phyloP scores from a whole-genome alignment of 805 yeast species.

The Metschnikowia sp. region DNA sequence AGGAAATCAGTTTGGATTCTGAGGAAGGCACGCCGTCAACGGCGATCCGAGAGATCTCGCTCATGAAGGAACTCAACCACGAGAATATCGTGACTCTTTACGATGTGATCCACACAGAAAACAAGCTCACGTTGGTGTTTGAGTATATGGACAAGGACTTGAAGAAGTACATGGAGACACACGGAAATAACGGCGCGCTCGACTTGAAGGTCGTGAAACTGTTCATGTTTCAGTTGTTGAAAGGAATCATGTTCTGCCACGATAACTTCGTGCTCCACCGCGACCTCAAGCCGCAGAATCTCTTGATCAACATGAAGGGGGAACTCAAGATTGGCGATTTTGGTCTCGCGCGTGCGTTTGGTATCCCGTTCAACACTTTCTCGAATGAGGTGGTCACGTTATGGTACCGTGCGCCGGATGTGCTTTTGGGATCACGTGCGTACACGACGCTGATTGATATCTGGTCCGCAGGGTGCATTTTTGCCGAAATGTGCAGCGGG shows the following conservation, averaged over 20 bases:
- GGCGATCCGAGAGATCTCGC: conserved; percentile 92
- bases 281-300: conserved; percentile 91
- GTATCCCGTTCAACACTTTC: conserved; percentile 95
- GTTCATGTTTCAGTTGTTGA: conserved; percentile 89
- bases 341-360: conserved; percentile 96
- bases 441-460: conserved; percentile 96
- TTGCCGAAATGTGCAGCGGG: conserved; percentile 98
- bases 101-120: conserved; percentile 96
- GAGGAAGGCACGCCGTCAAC: conserved; percentile 99
- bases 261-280: conserved; percentile 81
- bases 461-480: conserved; percentile 98
- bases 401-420: conserved; percentile 99
- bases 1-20: conserved; percentile 90
- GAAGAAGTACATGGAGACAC: conserved; percentile 89
- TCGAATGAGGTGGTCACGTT: conserved; percentile 96
- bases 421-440: conserved; percentile 87
- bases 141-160: conserved; percentile 92
- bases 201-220: conserved; percentile 74
- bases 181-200: conserved; percentile 72
- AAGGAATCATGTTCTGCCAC: conserved; percentile 86
- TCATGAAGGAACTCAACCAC: conserved; percentile 91
- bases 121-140: conserved; percentile 88
- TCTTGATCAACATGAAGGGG: conserved; percentile 85
- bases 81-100: conserved; percentile 88
- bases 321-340: conserved; percentile 93